Evolutionary conservation across 2,329 filamentous ascomycete genomes (phyloP).

Genomic region (Camillea tinctor): DNA sequence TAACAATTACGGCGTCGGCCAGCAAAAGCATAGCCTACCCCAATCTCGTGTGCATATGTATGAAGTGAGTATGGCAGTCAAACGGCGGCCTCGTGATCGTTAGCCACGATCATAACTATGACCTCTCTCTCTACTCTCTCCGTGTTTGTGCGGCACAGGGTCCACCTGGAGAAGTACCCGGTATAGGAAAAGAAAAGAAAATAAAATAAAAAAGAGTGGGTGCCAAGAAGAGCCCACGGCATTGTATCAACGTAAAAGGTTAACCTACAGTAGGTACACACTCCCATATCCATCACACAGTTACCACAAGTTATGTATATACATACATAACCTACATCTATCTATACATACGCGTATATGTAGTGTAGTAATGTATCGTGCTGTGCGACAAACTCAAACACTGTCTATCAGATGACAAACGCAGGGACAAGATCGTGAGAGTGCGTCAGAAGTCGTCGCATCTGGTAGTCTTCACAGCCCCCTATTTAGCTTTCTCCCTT

Average conservation of each 20-base stretch:
- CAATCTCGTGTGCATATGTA: background rate
- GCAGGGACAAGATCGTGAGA: background rate
- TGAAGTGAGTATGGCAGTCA: background rate
- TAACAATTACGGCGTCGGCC: background rate
- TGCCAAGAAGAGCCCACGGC: background rate
- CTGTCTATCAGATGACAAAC: background rate
- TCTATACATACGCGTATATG: no score
- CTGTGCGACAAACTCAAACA: background rate
- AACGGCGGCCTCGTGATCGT: background rate
- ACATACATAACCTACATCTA: no score
- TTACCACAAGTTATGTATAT: background rate
- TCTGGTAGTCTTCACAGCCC: background rate
- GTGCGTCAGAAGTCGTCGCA: background rate
- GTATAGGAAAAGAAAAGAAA: background rate
- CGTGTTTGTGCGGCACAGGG: no score
- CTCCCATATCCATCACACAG: background rate
- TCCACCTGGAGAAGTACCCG: no score
- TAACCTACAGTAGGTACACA: background rate
- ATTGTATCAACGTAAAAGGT: background rate
- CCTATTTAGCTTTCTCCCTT: no score
- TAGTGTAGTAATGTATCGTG: background rate
- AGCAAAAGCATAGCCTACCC: background rate
- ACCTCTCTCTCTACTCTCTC: no score
- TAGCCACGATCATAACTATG: no score
- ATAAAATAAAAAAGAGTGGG: background rate